A percentile compares a stretch with the other conserved stretches of the same genome.
Evolutionary conservation across 2,329 filamentous ascomycete species (phyloP).

Genomic region (Diaporthe ampelina): DNA sequence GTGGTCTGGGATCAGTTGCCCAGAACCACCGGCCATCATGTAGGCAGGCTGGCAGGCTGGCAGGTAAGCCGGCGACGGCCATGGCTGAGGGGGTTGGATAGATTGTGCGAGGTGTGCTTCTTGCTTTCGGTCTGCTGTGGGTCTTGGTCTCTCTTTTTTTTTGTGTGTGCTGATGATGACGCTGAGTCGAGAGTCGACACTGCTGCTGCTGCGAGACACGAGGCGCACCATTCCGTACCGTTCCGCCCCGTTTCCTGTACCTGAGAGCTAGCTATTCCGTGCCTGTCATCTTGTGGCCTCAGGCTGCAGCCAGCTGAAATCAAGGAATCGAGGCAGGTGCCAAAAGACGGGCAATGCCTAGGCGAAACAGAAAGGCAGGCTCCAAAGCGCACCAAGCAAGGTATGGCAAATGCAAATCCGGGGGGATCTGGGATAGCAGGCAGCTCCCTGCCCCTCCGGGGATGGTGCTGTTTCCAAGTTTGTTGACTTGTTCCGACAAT

Average conservation of each 20-base stretch:
- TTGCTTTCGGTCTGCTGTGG: background rate
- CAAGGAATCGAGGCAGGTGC: conserved; percentile 1
- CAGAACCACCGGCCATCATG: background rate
- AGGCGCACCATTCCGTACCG: background rate
- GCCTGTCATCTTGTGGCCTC: background rate
- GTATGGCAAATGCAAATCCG: conserved; percentile 25
- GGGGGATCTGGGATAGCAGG: conserved; percentile 13
- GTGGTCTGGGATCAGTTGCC: conserved; percentile 12
- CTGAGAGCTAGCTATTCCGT: too few relatives aligned
- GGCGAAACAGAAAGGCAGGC: background rate
- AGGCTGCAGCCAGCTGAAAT: background rate
- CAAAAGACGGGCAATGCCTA: background rate
- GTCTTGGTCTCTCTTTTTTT: too few relatives aligned
- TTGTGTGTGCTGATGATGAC: background rate
- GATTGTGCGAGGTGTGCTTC: conserved; percentile 1
- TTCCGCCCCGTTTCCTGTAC: background rate
- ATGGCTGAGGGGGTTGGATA: conserved; percentile 20
- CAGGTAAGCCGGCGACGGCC: too few relatives aligned
- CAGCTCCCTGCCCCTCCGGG: conserved; percentile 21
- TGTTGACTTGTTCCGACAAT: conserved; percentile 26
- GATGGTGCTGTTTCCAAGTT: conserved; percentile 24
- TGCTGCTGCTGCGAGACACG: background rate
- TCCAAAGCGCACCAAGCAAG: background rate
- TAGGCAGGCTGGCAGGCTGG: background rate
- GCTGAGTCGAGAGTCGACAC: background rate